These are phyloP conservation scores for Hymenoscyphus linearis DNA, from an alignment of 2,329 filamentous ascomycete species.

Conservation along the genomic window DNA sequence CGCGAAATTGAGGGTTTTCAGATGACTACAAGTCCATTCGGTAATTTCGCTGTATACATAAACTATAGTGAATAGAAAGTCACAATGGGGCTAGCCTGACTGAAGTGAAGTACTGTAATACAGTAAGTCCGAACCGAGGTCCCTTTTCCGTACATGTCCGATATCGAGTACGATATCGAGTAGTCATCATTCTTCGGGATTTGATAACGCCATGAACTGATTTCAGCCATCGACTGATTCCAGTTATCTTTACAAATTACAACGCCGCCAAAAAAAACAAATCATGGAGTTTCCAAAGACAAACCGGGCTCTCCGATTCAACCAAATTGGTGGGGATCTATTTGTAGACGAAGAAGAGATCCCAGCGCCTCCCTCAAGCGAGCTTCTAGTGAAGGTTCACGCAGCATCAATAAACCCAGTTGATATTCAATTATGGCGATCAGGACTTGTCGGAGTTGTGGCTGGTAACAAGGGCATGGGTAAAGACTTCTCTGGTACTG, in stretches of 20 bases:
- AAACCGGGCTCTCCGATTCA: constrained; percentile 22
- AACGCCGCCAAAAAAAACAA: background rate
- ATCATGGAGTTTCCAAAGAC: constrained; percentile 16
- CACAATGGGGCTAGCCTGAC: no score
- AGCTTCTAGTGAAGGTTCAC: constrained; percentile 27
- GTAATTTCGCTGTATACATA: no score
- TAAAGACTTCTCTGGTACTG: constrained; percentile 29
- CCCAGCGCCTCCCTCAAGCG: constrained; percentile 20
- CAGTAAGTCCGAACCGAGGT: background rate
- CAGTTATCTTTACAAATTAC: background rate
- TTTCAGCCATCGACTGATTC: background rate
- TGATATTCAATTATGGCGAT: constrained; percentile 29
- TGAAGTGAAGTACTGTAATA: no score
- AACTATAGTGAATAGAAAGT: no score
- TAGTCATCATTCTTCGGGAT: background rate
- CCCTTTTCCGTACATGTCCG: background rate
- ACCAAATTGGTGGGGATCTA: constrained; percentile 14
- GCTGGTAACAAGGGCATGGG: constrained; percentile 30
- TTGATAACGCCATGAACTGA: background rate
- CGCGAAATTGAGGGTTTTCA: no score
- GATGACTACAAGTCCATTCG: no score
- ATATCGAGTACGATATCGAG: background rate
- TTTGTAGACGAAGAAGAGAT: constrained; percentile 22
- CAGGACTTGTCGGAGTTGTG: constrained; percentile 22
- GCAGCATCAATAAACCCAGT: constrained; percentile 30